Percentiles rank a stretch among this genome's conserved stretches.
phyloP scores from a whole-genome alignment of 2,329 filamentous ascomycete species.

The Penicillium oxalicum region DNA sequence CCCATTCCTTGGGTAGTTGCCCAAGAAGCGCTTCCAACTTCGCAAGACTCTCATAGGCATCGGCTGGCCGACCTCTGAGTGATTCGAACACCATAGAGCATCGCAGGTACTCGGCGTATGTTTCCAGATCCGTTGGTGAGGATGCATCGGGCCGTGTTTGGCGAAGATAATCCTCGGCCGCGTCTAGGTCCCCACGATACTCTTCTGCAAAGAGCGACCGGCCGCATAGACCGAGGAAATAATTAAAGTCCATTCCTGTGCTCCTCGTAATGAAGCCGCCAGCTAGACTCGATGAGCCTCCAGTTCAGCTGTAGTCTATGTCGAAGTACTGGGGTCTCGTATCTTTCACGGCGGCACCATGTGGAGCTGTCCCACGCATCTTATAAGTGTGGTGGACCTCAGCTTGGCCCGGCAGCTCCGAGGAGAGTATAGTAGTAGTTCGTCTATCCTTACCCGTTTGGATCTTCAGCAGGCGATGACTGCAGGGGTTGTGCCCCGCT shows the following conservation, averaged over 20 bases:
- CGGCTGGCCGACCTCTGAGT: conserved; percentile 13
- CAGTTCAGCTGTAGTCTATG: too few species aligned
- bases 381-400: background rate
- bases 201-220: conserved; percentile 19
- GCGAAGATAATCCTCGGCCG: conserved; percentile 13
- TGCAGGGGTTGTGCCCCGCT: conserved; percentile 1
- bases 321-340: too few species aligned
- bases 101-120: conserved; percentile 16
- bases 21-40: conserved; percentile 10
- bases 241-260: conserved; percentile 11
- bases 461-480: background rate
- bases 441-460: conserved; percentile 14
- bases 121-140: conserved; percentile 1
- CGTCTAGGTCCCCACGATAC: conserved; percentile 17
- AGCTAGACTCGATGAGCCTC: too few species aligned
- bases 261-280: too few species aligned
- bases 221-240: conserved; percentile 12
- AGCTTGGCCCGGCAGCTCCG: background rate
- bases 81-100: conserved; percentile 12
- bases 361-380: background rate
- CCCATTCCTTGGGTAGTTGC: conserved; percentile 17
- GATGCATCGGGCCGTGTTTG: conserved; percentile 1
- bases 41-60: conserved; percentile 13
- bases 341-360: too few species aligned
- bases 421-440: background rate